These are phyloP conservation scores for Mycena galopus DNA, from an alignment of 768 basidiomycete species.

Conservation along the genomic window DNA sequence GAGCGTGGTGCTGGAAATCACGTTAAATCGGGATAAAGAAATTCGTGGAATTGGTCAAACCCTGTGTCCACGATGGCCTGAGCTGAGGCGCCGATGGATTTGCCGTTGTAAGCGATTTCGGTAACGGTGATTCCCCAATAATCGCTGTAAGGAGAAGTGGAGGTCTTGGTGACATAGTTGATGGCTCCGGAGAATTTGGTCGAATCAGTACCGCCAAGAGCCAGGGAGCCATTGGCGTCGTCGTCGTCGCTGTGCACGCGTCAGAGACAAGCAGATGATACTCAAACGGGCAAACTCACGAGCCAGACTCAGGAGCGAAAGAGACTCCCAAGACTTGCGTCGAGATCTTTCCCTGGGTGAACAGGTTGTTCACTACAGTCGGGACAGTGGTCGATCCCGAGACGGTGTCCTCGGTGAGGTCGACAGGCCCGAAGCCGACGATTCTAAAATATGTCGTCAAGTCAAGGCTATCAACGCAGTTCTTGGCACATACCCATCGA, in stretches of 20 bases:
- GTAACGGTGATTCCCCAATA: too few relatives aligned
- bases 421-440: conserved; percentile 14
- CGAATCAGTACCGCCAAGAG: conserved; percentile 5
- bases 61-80: too few relatives aligned
- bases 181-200: neutral
- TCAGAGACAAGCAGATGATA: neutral
- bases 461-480: neutral
- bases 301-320: neutral
- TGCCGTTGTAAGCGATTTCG: too few relatives aligned
- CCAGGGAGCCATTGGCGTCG: conserved; percentile 14
- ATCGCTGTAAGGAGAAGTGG: too few relatives aligned
- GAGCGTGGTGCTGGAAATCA: too few relatives aligned
- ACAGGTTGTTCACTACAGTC: conserved; percentile 3
- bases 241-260: neutral
- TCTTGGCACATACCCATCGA: neutral
- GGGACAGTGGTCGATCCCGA: neutral
- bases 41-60: too few relatives aligned
- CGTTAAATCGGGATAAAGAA: too few relatives aligned
- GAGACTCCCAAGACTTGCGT: neutral
- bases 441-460: neutral
- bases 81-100: too few relatives aligned
- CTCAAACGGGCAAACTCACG: neutral
- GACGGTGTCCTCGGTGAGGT: conserved; percentile 14
- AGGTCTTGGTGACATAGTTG: too few relatives aligned
- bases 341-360: neutral